Evolutionary conservation across 495 filamentous ascomycete species (phyloP).

Genomic region (Podospora pseudoanserina): DNA sequence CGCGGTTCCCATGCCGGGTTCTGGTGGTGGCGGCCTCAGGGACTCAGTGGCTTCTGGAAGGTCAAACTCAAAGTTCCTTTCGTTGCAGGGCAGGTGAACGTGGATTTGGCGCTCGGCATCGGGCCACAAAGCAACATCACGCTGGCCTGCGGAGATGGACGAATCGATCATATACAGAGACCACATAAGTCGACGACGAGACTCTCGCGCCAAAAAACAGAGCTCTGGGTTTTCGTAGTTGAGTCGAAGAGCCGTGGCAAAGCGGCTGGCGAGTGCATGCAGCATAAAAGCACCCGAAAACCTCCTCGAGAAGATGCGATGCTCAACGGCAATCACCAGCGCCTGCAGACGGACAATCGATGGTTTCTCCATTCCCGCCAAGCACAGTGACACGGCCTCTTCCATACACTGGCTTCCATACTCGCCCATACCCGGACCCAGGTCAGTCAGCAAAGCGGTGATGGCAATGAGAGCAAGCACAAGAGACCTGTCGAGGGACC

Average conservation of each 20-base stretch:
- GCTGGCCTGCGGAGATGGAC: conserved; percentile 42
- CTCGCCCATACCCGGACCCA: conserved; percentile 40
- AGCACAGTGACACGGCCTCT: conserved; percentile 41
- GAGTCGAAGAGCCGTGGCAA: conserved; percentile 46
- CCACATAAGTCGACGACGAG: conserved; percentile 51
- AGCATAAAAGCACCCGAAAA: conserved; percentile 49
- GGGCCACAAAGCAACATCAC: conserved; percentile 45
- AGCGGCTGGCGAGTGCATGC: conserved; percentile 44
- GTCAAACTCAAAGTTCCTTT: conserved; percentile 52
- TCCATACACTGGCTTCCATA: conserved; percentile 48
- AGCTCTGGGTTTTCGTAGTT: conserved; percentile 48
- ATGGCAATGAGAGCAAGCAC: conserved; percentile 49
- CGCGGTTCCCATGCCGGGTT: conserved; percentile 18
- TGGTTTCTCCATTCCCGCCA: conserved; percentile 44
- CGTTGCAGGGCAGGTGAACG: conserved; percentile 49
- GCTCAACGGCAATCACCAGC: conserved; percentile 47
- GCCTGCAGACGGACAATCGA: conserved; percentile 47
- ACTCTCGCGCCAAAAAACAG: conserved; percentile 49
- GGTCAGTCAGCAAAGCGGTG: conserved; percentile 43
- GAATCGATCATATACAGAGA: conserved; percentile 49
- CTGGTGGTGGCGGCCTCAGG: conserved; percentile 35
- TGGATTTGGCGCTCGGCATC: conserved; percentile 41
- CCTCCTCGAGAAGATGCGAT: conserved; percentile 44
- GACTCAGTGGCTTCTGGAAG: conserved; percentile 46
- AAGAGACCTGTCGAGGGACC: conserved; percentile 44